Base-by-base conservation (phyloP, 2,329 filamentous ascomycete species). In the Drechslerella dactyloides region DNA sequence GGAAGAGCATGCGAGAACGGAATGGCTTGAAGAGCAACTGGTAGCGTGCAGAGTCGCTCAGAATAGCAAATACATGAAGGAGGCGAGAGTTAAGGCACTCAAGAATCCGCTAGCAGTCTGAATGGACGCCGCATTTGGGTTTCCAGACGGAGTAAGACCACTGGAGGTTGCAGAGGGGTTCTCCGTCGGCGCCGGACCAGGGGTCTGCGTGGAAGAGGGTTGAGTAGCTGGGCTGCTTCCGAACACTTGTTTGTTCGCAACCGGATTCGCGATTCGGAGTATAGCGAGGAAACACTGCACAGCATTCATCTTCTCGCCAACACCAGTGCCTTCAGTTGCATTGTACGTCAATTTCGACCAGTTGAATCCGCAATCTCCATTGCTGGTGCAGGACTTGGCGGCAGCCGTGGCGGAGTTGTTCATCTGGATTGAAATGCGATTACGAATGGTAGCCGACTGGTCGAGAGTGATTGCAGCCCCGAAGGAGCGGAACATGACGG, bases 311-410 rank as follows among this genome's bases (percentile, higher is more conserved):
- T 88, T 83, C 78, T 87, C 85, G 2, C 59, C 59, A 21, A 86
- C 87, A 2, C 88, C 81, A 8, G 54, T 48, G 17, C 59, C 59
- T 37, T 35, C 17, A 21, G 59, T 24, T 40, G 82, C 82, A 76
- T 89, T 86, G 69, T 82, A 87, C 0, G 81, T 83, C 44, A 82
- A 82, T 0, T 81, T 79, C 69, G 86, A 87, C 87, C 87, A 89
- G 77, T 83, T 84, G 76, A 85, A 81, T 15, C 86, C 86, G 75
- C 87, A 89, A 65, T 81, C 80, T 2, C 78, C 74, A 13, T 83
- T 83, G 11, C 85, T 86, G 0, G 83, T 83, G 77, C 87, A 89
- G 1, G 83, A 80, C 30, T 80, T 78, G 2, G 81, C 85, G 1
- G 86, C 87, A 0, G 85, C 87, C 23, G 79, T 73, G 24, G 86